Conservation (phyloP, 257 asterid genomes). For the Fraxinus excelsior region DNA sequence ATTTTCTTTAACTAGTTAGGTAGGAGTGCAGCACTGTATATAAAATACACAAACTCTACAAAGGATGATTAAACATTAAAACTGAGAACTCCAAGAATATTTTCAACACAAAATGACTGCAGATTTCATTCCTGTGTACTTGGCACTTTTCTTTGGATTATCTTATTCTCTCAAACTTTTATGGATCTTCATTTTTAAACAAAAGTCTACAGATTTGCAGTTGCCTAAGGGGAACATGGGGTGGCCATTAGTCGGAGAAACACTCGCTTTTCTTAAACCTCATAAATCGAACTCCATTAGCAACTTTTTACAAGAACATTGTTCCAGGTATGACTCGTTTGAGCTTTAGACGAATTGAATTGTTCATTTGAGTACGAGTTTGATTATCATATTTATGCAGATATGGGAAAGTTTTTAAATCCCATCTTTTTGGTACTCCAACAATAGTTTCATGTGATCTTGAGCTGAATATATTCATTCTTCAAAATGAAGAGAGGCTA, state of each 20-base stretch:
- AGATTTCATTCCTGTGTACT: not conserved
- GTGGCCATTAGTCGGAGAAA: slow-evolving; percentile 69
- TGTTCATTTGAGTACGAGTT: no score
- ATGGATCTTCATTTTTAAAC: slow-evolving; percentile 14
- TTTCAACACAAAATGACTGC: slow-evolving; percentile 3
- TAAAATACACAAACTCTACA: no score
- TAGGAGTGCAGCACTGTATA: not conserved
- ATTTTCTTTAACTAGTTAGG: no score
- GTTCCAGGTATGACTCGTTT: slow-evolving; percentile 39
- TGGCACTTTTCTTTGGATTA: not conserved
- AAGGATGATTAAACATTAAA: not conserved
- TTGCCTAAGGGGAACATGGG: slow-evolving; percentile 66
- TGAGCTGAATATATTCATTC: slow-evolving; percentile 54
- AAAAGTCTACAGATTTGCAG: slow-evolving; percentile 13
- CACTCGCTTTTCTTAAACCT: slow-evolving; percentile 60
- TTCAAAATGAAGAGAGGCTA: slow-evolving; percentile 65
- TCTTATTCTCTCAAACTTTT: slow-evolving; percentile 23
- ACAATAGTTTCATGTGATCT: slow-evolving; percentile 77
- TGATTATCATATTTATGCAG: slow-evolving; percentile 25
- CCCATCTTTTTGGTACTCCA: slow-evolving; percentile 65
- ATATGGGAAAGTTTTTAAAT: slow-evolving; percentile 66
- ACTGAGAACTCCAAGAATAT: not conserved
- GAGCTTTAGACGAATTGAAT: not conserved
- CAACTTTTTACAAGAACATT: slow-evolving; percentile 51
- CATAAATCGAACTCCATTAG: slow-evolving; percentile 61